These are phyloP conservation scores for Cryptosporidium andersoni DNA, from an alignment of 169 alveolate species.

Conservation along the genomic window DNA sequence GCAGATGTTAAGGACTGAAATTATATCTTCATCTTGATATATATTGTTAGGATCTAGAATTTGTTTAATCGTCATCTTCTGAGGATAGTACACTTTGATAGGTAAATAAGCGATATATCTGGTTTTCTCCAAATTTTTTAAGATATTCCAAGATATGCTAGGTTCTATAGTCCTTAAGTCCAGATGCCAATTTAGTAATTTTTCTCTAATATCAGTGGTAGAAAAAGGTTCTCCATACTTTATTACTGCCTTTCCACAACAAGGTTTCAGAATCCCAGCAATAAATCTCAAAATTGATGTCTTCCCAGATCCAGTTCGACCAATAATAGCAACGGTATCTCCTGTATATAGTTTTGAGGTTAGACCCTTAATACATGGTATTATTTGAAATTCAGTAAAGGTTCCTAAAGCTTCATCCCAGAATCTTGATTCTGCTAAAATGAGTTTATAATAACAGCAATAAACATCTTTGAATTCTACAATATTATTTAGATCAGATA, in stretches of 20 bases:
- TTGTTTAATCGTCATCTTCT: conserved; percentile 10
- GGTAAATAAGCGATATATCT: conserved; percentile 45
- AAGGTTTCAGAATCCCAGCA: conserved; percentile 25
- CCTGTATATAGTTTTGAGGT: conserved; percentile 30
- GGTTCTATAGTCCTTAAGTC: conserved; percentile 36
- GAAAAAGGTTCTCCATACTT: conserved; percentile 1
- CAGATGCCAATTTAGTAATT: not conserved
- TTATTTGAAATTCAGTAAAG: not conserved
- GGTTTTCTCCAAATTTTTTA: conserved; percentile 18
- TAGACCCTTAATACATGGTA: not conserved
- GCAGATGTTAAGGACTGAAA: not conserved
- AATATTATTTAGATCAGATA: not conserved
- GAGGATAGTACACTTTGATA: conserved; percentile 50
- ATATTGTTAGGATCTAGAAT: conserved; percentile 3
- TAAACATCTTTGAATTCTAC: conserved; percentile 17
- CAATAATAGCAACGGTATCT: conserved; percentile 35
- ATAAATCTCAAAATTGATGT: conserved; percentile 34
- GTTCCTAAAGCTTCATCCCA: conserved; percentile 12
- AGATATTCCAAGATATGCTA: conserved; percentile 5
- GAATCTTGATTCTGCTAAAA: no score
- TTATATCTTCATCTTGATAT: not conserved
- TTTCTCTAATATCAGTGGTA: not conserved
- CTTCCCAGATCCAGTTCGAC: conserved; percentile 66
- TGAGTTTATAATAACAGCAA: conserved; percentile 20
- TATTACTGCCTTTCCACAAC: conserved; percentile 2